These are phyloP conservation scores for Epichloe sp. DNA, from an alignment of 2,329 filamentous ascomycete species.

Conservation along the genomic window DNA sequence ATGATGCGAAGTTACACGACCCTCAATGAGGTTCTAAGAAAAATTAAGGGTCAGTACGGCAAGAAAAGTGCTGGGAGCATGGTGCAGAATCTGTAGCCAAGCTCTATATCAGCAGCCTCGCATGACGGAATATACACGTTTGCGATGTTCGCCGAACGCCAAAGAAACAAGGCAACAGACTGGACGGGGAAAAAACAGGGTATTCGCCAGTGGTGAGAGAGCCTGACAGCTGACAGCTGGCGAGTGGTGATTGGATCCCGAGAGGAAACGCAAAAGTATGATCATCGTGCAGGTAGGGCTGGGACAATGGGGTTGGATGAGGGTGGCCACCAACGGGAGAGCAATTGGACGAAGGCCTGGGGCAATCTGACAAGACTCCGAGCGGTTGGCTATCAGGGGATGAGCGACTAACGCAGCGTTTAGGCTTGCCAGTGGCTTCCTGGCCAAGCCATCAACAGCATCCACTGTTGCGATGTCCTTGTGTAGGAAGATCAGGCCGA, in stretches of 20 bases:
- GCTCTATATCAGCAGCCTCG: background rate
- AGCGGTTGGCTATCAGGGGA: background rate
- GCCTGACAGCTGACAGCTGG: conserved; percentile 6
- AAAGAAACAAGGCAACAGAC: background rate
- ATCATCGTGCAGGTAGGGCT: background rate
- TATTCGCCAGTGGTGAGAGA: background rate
- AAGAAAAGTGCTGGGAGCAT: background rate
- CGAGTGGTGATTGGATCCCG: conserved; percentile 4
- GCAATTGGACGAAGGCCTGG: background rate
- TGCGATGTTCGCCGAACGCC: background rate
- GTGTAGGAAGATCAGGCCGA: background rate
- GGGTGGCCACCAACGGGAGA: background rate
- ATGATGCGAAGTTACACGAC: background rate
- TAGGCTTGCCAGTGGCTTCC: conserved; percentile 1
- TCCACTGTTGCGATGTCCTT: background rate
- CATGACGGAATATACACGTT: background rate
- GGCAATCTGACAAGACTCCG: background rate
- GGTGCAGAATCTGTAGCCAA: background rate
- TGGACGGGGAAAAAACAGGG: background rate
- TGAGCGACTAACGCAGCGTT: conserved; percentile 2
- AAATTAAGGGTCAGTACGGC: background rate
- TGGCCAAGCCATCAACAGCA: background rate
- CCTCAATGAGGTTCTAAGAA: conserved; percentile 1
- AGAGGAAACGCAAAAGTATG: background rate
- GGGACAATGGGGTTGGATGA: background rate